Conservation (phyloP, 2,329 filamentous ascomycete species). For the Thelonectria olida region DNA sequence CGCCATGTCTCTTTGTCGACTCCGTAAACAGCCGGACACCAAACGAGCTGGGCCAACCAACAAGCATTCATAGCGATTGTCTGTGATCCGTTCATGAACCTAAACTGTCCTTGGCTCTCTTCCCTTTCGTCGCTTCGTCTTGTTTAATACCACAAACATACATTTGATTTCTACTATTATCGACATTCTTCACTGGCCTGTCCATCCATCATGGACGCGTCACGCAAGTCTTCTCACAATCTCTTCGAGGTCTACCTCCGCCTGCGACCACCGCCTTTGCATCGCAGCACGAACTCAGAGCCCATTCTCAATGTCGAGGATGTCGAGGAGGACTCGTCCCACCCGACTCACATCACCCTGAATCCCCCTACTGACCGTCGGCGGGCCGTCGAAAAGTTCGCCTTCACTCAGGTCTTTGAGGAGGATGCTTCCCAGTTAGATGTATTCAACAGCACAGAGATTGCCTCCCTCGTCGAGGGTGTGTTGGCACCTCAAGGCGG, state of each 20-base stretch:
- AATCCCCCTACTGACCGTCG: constrained; percentile 87
- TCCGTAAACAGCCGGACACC: constrained; percentile 21
- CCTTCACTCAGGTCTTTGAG: constrained; percentile 92
- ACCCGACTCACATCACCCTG: constrained; percentile 76
- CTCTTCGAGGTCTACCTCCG: constrained; percentile 94
- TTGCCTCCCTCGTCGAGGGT: constrained; percentile 80
- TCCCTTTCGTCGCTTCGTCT: constrained; percentile 17
- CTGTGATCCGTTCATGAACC: constrained; percentile 34
- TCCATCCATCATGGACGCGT: constrained; percentile 49
- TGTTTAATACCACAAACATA: constrained; percentile 1
- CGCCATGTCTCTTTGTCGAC: constrained; percentile 11
- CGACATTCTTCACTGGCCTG: not conserved
- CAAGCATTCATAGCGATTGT: constrained; percentile 19
- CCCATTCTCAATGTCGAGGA: constrained; percentile 84
- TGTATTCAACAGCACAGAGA: constrained; percentile 82
- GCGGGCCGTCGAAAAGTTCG: constrained; percentile 90
- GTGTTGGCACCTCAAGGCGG: constrained; percentile 78
- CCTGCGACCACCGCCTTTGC: constrained; percentile 72
- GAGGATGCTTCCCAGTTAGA: constrained; percentile 87
- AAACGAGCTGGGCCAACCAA: constrained; percentile 16
- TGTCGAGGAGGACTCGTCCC: constrained; percentile 49
- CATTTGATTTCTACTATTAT: not conserved
- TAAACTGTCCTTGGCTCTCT: constrained; percentile 25
- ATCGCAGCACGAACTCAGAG: constrained; percentile 57
- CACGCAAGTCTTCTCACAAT: constrained; percentile 53